These are phyloP conservation scores for Plasmodium gonderi DNA, from an alignment of 169 alveolate genomes.

Conservation along the genomic window DNA sequence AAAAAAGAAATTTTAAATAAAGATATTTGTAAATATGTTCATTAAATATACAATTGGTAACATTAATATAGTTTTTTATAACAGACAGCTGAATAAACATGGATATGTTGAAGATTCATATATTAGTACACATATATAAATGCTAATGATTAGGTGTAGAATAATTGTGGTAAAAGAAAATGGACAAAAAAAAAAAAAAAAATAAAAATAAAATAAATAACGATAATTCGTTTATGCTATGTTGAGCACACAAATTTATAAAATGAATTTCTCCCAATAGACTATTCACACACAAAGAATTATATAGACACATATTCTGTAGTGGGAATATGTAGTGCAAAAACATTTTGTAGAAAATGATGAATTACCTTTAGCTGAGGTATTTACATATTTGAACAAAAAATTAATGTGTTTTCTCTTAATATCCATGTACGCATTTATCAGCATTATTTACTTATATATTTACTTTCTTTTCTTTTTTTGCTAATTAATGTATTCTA, in stretches of 20 bases:
- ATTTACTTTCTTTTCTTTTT: too few relatives aligned
- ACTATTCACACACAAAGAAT: not conserved
- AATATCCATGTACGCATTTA: conserved; percentile 53
- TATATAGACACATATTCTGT: not conserved
- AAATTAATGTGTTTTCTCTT: conserved; percentile 53
- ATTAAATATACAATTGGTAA: not conserved
- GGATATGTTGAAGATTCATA: not conserved
- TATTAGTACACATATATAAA: not conserved
- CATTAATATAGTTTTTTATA: too few relatives aligned
- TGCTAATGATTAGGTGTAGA: not conserved
- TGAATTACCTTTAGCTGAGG: conserved; percentile 34
- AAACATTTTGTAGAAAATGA: not conserved
- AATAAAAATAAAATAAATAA: not conserved
- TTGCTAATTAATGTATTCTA: not conserved
- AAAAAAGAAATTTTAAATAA: not conserved
- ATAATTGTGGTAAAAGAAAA: not conserved
- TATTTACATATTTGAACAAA: conserved; percentile 46
- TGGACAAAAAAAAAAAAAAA: not conserved
- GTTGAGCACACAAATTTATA: not conserved
- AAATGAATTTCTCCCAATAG: not conserved
- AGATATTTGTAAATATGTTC: not conserved
- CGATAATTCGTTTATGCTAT: not conserved
- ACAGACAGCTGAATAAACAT: not conserved
- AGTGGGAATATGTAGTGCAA: not conserved
- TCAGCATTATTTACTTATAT: conserved; percentile 67